Conservation (phyloP, 805 yeast genomes). For the Teunomyces cretensis region DNA sequence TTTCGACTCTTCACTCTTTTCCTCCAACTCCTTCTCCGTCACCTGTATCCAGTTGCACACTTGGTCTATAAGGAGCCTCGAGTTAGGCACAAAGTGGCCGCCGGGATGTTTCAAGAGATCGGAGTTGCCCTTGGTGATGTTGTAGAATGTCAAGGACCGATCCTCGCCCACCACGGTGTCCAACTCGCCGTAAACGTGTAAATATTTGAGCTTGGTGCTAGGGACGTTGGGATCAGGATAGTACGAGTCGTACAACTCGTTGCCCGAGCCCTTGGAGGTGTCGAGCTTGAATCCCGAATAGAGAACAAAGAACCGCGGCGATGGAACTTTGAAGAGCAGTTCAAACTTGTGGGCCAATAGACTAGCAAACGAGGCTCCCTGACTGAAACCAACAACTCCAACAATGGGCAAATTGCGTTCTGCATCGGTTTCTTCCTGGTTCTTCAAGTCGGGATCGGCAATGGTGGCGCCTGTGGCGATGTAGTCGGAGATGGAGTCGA, state of each 20-base stretch:
- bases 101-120: slow-evolving; percentile 84
- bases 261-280: slow-evolving; percentile 22
- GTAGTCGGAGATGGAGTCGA: slow-evolving; percentile 48
- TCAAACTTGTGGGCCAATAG: slow-evolving; percentile 61
- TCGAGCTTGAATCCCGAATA: slow-evolving; percentile 62
- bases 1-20: slow-evolving; percentile 14
- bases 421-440: slow-evolving; percentile 17
- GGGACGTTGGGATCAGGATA: slow-evolving; percentile 23
- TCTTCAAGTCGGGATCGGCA: slow-evolving; percentile 25
- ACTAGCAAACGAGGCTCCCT: slow-evolving; percentile 89
- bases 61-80: slow-evolving; percentile 49
- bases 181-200: slow-evolving; percentile 81
- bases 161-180: slow-evolving; percentile 83
- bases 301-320: slow-evolving; percentile 64
- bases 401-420: slow-evolving; percentile 57
- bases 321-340: slow-evolving; percentile 45
- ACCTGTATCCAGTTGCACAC: slow-evolving; percentile 41
- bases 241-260: slow-evolving; percentile 22
- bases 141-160: slow-evolving; percentile 60
- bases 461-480: slow-evolving; percentile 56
- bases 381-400: slow-evolving; percentile 89
- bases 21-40: slow-evolving; percentile 10
- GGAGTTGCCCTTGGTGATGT: slow-evolving; percentile 42
- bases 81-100: slow-evolving; percentile 94
- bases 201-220: slow-evolving; percentile 27